Evolutionary conservation across 805 yeast genomes (phyloP), one percentile per base, ranked within the genome.

Genomic region (Huiozyma naganishii): DNA sequence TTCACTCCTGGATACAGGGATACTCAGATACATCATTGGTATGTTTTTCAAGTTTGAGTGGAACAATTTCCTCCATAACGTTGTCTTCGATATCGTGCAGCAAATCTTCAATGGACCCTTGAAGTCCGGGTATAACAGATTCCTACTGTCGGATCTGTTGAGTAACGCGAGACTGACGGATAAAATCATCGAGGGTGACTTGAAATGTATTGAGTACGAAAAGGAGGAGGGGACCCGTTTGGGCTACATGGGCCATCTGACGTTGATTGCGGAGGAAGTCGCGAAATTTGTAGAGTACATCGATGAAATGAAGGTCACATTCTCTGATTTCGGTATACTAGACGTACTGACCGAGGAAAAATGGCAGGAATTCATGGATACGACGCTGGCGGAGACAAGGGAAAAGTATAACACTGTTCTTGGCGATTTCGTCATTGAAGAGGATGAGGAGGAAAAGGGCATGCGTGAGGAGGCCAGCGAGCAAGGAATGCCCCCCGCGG

Each of bases 201-300:
- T 66, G 39, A 67, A 68, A 40, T 80, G 85, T 51, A 67, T 70
- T 29, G 75, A 74, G 45, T 72, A 78, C 50, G 87, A 86, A 59
- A 73, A 71, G 49, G 66, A 65, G 40, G 72, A 72, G 4, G 79
- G 78, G 12, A 74, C 86, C 11, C 70, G 96, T 45, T 76, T 90
- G 23, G 98, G 97, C 0, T 92, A 90, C 62, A 88, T 89, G 87
- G 98, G 98, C 27, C 97, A 90, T 61, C 65, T 90, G 48, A 88
- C 95, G 5, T 68, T 90, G 32, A 86, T 92, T 43, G 89, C 95
- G 40, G 97, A 92, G 60, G 98, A 90, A 62, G 94, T 90, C 38
- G 96, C 90, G 41, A 90, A 90, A 63, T 92, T 92, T 59, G 65
- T 69, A 2, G 66, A 70, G 7, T 69, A 76, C 29, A 68, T 72